Evolutionary conservation across 768 basidiomycete genomes (phyloP).

Genomic region (Boletus pseudo-olivaceus): DNA sequence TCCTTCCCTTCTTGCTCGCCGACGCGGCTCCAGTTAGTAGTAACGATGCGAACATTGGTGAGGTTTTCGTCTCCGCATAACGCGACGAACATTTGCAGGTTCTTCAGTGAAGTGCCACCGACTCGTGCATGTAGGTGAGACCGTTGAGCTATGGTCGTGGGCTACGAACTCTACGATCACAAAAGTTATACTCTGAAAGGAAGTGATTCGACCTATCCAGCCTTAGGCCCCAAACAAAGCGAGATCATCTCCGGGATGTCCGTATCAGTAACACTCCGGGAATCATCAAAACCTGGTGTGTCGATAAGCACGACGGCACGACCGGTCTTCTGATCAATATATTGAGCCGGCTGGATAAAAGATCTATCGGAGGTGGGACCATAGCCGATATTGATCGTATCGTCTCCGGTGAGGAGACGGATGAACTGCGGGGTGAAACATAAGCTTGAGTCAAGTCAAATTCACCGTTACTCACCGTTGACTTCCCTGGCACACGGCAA

Average conservation of each 20-base stretch:
- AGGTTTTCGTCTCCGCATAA: neutral
- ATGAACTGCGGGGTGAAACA: neutral
- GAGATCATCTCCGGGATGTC: neutral
- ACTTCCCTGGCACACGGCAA: neutral
- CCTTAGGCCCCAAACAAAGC: neutral
- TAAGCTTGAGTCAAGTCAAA: neutral
- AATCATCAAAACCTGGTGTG: neutral
- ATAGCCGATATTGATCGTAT: neutral
- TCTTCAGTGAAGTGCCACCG: neutral
- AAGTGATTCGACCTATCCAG: neutral
- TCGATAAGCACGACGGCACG: neutral
- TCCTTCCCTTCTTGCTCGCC: neutral
- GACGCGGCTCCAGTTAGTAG: neutral
- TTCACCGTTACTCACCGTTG: neutral
- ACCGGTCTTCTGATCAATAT: neutral
- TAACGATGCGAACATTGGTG: neutral
- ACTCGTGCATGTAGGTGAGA: neutral
- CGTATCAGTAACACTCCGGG: neutral
- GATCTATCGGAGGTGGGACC: neutral
- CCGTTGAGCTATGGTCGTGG: neutral
- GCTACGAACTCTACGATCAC: neutral
- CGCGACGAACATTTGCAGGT: neutral
- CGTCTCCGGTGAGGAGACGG: neutral
- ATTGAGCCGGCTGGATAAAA: neutral
- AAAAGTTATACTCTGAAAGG: neutral